phyloP scores from a whole-genome alignment of 2,329 filamentous ascomycete species.

The Fusarium sp. region DNA sequence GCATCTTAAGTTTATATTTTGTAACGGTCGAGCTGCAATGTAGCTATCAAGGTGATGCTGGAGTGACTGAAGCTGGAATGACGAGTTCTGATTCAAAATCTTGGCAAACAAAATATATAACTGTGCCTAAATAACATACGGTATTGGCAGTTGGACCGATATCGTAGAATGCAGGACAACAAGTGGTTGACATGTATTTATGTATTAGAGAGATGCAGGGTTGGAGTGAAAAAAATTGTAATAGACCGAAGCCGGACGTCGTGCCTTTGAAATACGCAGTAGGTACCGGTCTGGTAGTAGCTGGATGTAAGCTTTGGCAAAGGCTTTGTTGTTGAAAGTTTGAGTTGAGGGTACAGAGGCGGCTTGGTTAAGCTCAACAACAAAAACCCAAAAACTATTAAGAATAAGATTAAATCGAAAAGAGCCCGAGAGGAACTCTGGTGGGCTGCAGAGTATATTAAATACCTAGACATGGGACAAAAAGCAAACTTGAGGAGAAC shows the following conservation, averaged over 20 bases:
- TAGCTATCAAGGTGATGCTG: background rate
- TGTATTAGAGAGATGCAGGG: background rate
- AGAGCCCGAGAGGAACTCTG: background rate
- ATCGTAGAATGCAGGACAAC: background rate
- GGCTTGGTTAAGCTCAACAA: background rate
- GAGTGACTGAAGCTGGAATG: background rate
- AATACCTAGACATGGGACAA: slow-evolving; percentile 26
- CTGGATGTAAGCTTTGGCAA: too few relatives aligned
- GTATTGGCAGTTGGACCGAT: background rate
- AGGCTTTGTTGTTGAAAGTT: background rate
- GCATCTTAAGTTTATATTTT: slow-evolving; percentile 49
- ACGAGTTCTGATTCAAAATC: background rate
- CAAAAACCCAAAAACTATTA: background rate
- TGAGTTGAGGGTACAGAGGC: too few relatives aligned
- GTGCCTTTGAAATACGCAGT: background rate
- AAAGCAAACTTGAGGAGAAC: slow-evolving; percentile 25
- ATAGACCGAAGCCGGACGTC: background rate
- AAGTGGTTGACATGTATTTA: background rate
- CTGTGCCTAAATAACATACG: background rate
- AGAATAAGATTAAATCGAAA: background rate
- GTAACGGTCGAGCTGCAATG: background rate
- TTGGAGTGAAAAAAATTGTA: background rate
- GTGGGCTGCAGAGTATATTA: slow-evolving; percentile 25
- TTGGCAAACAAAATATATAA: background rate
- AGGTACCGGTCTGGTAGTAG: too few relatives aligned